These are phyloP conservation scores for Penicillium cataractarum DNA, from an alignment of 495 filamentous ascomycete genomes.

Conservation along the genomic window DNA sequence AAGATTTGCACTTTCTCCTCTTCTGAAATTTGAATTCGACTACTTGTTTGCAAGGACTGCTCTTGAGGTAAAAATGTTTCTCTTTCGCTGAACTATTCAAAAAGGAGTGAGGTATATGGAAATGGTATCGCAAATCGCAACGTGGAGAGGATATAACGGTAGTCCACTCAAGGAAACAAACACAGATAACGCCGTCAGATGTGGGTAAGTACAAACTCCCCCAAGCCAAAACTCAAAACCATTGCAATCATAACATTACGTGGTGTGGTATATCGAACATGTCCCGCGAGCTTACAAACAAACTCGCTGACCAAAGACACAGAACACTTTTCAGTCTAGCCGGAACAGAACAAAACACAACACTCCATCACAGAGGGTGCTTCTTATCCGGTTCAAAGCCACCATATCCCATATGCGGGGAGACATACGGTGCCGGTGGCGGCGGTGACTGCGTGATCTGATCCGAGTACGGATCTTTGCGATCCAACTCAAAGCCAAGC, in stretches of 20 bases:
- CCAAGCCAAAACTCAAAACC: not conserved
- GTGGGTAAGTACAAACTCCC: not conserved
- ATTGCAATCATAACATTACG: constrained; percentile 1
- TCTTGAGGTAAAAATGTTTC: not conserved
- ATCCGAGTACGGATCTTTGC: constrained; percentile 1
- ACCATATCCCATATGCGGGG: not conserved
- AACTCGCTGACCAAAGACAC: not conserved
- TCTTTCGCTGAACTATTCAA: not conserved
- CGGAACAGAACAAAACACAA: not conserved
- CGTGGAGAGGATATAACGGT: not conserved
- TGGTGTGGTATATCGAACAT: not conserved
- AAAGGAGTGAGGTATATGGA: not conserved
- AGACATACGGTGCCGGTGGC: constrained; percentile 5
- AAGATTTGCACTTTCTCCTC: not conserved
- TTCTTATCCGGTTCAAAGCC: constrained; percentile 10
- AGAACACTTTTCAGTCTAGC: constrained; percentile 1
- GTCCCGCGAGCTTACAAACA: not conserved
- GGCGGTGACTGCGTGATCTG: constrained; percentile 3
- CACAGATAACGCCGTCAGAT: not conserved
- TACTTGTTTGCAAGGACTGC: not conserved
- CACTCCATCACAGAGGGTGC: not conserved
- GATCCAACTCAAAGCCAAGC: not conserved
- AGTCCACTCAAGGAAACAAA: not conserved
- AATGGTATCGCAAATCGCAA: no score
- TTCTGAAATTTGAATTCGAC: not conserved